Conservation (phyloP, 306 rosid genomes). For the Cicer chorassanicum region DNA sequence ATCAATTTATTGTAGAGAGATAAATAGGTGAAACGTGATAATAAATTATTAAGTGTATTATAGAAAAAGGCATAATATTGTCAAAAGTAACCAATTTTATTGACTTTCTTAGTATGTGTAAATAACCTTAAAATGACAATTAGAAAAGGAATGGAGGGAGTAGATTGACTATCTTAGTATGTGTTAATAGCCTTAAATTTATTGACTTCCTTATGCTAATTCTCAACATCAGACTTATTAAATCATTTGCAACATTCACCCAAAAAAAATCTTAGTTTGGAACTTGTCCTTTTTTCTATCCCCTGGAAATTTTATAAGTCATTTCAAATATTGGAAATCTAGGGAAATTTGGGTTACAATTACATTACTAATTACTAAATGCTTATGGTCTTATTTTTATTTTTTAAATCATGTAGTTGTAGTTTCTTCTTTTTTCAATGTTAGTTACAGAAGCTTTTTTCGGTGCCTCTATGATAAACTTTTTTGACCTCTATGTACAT, state of each 20-base stretch:
- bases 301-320: not conserved
- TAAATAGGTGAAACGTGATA: no score
- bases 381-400: not conserved
- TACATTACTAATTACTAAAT: not conserved
- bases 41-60: no score
- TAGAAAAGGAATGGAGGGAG: no score
- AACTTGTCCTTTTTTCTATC: not conserved
- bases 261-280: not conserved
- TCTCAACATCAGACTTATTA: not conserved
- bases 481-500: constrained; percentile 6
- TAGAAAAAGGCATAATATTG: no score
- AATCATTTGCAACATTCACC: not conserved
- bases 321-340: not conserved
- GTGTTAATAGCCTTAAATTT: no score
- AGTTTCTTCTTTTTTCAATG: constrained; percentile 6
- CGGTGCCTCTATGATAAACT: not conserved
- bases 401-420: not conserved
- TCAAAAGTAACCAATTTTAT: no score
- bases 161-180: no score
- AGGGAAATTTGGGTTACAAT: not conserved
- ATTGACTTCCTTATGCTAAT: not conserved
- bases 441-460: not conserved
- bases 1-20: no score
- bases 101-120: no score
- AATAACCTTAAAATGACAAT: no score